phyloP scores from a whole-genome alignment of 139 green algal genomes.

The Tetradesmus obliquus region DNA sequence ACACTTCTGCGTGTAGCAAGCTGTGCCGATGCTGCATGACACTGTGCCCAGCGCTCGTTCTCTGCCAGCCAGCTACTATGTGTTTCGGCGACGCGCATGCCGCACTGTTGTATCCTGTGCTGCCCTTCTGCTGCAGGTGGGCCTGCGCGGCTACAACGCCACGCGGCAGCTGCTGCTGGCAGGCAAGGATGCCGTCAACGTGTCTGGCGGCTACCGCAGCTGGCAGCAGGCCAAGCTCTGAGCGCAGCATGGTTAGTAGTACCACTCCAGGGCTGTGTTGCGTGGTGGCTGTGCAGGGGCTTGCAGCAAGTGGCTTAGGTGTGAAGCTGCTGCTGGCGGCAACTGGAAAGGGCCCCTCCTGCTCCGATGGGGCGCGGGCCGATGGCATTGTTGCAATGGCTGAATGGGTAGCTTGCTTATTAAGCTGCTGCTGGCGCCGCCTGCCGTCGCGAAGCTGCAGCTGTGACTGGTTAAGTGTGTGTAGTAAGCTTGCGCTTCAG shows the following conservation, averaged over 20 bases:
- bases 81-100: too few species aligned
- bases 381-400: too few species aligned
- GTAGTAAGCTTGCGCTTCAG: too few species aligned
- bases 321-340: not conserved
- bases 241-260: not conserved
- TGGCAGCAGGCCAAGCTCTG: constrained; percentile 49
- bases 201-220: constrained; percentile 56
- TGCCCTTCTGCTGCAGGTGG: constrained; percentile 53
- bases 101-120: not conserved
- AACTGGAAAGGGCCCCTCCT: not conserved
- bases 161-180: constrained; percentile 55
- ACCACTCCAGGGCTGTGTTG: not conserved
- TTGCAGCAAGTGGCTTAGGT: not conserved
- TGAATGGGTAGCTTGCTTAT: too few species aligned
- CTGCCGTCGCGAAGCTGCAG: too few species aligned
- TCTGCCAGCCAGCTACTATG: too few species aligned
- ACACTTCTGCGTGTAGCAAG: too few species aligned
- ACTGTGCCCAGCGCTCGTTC: too few species aligned
- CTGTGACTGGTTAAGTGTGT: too few species aligned
- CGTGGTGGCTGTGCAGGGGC: not conserved
- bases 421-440: too few species aligned
- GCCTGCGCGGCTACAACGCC: constrained; percentile 65
- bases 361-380: too few species aligned
- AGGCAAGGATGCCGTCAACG: constrained; percentile 56
- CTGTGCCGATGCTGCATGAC: too few species aligned